Percentiles rank a stretch among this genome's conserved stretches.
Evolutionary conservation across 2,329 filamentous ascomycete species (phyloP).

Genomic region (Furcasterigmium furcatum): DNA sequence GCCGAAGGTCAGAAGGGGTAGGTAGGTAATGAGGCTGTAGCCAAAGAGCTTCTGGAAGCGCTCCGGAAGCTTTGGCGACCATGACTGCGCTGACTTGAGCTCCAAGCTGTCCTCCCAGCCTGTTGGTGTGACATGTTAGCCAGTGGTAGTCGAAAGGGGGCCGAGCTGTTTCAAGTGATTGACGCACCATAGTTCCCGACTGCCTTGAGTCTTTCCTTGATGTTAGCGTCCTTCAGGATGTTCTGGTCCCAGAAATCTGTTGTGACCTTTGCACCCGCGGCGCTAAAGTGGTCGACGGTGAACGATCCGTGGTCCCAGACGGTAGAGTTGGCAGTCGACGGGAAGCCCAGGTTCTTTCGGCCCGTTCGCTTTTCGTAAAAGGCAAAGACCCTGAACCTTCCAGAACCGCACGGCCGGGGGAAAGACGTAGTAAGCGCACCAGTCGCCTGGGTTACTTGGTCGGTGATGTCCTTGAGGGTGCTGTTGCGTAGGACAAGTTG

Average conservation of each 20-base stretch:
- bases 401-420: not conserved
- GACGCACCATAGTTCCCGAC: constrained; percentile 26
- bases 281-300: constrained; percentile 28
- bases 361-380: constrained; percentile 2
- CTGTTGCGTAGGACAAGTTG: not conserved
- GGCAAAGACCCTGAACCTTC: not conserved
- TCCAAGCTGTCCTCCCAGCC: constrained; percentile 31
- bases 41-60: constrained; percentile 24
- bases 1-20: constrained; percentile 26
- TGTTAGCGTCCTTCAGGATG: constrained; percentile 23
- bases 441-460: not conserved
- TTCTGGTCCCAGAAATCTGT: constrained; percentile 34
- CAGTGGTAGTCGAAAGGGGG: too few relatives aligned
- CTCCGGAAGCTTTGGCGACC: constrained; percentile 26
- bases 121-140: not conserved
- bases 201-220: constrained; percentile 20
- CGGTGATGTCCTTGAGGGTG: not conserved
- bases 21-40: constrained; percentile 25
- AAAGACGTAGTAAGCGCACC: not conserved
- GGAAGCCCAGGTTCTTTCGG: not conserved
- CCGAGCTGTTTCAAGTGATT: not conserved
- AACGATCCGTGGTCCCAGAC: constrained; percentile 17
- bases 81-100: constrained; percentile 24
- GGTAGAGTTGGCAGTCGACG: not conserved
- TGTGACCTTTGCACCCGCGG: constrained; percentile 27